These are phyloP conservation scores for Lachancea nothofagi DNA, from an alignment of 805 yeast species.

Conservation along the genomic window DNA sequence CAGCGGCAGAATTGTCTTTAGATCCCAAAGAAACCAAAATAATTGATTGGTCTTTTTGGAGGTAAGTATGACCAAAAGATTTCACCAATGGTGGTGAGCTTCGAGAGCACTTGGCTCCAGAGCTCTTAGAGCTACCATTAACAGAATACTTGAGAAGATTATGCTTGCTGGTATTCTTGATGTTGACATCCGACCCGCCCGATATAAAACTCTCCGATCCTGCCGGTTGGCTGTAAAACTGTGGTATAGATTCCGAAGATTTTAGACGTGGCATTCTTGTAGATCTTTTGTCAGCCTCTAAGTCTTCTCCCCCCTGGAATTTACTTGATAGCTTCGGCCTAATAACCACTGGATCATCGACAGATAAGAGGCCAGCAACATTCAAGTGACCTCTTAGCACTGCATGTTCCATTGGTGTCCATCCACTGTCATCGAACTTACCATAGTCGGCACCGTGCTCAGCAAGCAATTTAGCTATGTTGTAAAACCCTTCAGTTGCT, in stretches of 20 bases:
- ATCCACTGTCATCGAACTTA: conserved; percentile 74
- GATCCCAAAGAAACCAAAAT: conserved; percentile 78
- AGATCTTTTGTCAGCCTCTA: background rate
- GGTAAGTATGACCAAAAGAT: conserved; percentile 78
- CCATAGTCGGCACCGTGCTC: conserved; percentile 49
- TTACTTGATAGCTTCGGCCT: conserved; percentile 17
- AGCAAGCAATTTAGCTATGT: conserved; percentile 52
- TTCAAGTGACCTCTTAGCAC: conserved; percentile 79
- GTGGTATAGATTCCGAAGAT: background rate
- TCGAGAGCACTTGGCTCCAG: background rate
- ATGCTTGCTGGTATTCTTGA: conserved; percentile 13
- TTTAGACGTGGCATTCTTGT: background rate
- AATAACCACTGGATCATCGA: conserved; percentile 20
- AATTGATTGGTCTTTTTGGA: conserved; percentile 58
- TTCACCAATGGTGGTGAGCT: conserved; percentile 47
- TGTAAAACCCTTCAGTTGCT: conserved; percentile 72
- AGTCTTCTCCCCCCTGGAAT: conserved; percentile 1
- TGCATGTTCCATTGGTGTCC: conserved; percentile 98
- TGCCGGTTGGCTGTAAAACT: conserved; percentile 14
- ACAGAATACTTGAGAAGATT: conserved; percentile 9
- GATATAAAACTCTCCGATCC: conserved; percentile 15
- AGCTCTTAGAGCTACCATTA: background rate
- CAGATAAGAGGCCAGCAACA: conserved; percentile 54
- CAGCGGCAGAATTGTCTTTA: conserved; percentile 51
- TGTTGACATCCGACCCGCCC: conserved; percentile 8